A percentile compares a stretch with the other conserved stretches of the same genome.
Conservation (phyloP, 768 basidiomycete genomes). For the Mrakia gelida region DNA sequence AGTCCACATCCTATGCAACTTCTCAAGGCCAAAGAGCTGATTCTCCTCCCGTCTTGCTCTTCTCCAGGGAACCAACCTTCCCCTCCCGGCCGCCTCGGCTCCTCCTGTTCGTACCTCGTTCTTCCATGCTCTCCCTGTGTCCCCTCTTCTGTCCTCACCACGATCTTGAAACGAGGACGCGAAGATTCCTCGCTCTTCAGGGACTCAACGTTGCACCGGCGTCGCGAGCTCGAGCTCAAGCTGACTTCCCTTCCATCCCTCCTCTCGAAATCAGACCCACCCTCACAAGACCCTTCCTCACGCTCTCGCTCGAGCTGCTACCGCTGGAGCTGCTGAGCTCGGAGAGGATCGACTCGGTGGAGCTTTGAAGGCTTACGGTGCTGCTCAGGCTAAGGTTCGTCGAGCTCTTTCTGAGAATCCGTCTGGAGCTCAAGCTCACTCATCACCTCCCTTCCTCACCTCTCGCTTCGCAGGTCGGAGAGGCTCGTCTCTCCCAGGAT, state of each 20-base stretch:
- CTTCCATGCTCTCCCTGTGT: not conserved
- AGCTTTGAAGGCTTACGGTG: constrained; percentile 71
- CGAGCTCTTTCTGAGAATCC: not conserved
- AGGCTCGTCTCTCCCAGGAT: constrained; percentile 72
- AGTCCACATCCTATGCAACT: not conserved
- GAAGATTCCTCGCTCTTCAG: no score
- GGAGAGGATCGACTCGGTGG: constrained; percentile 62
- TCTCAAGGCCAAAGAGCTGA: not conserved
- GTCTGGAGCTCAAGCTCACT: not conserved
- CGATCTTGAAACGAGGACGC: no score
- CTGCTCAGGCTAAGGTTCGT: constrained; percentile 69
- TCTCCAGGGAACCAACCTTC: constrained; percentile 67
- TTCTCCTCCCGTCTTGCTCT: not conserved
- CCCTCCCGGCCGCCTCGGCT: constrained; percentile 61
- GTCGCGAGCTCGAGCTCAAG: not conserved
- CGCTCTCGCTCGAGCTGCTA: constrained; percentile 78
- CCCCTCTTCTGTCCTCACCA: not conserved
- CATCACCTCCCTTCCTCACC: not conserved
- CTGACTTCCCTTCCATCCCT: not conserved
- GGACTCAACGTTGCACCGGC: no score
- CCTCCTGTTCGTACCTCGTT: constrained; percentile 35
- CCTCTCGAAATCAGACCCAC: constrained; percentile 44
- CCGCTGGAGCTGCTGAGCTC: constrained; percentile 52
- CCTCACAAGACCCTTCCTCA: constrained; percentile 96
- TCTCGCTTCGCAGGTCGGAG: constrained; percentile 24